A percentile compares a stretch with the other conserved stretches of the same genome.
Conservation (phyloP, 352 stramenopile species). For the Pythium periplocum region DNA sequence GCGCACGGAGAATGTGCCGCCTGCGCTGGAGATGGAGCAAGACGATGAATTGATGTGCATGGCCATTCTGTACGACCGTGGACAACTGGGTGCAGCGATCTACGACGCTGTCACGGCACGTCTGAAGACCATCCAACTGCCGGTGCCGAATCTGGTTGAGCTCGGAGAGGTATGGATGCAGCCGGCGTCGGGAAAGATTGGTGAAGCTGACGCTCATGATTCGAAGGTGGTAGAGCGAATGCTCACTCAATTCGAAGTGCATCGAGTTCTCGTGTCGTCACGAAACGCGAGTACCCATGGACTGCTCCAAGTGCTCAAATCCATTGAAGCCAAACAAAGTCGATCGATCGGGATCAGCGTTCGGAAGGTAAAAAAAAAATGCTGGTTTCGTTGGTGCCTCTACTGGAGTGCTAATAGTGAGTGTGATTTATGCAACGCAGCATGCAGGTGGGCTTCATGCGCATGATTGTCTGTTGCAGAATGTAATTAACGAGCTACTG, state of each 20-base stretch:
- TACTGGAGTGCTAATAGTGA: too few species aligned
- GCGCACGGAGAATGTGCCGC: too few species aligned
- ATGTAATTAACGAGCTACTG: too few species aligned
- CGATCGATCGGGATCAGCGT: conserved; percentile 47
- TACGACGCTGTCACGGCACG: conserved; percentile 66
- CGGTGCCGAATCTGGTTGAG: conserved; percentile 41
- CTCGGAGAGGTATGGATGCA: conserved; percentile 17
- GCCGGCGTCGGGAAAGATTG: too few species aligned
- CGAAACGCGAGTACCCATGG: conserved; percentile 58
- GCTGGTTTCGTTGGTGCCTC: background rate
- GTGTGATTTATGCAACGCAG: background rate
- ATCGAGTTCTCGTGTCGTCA: conserved; percentile 60
- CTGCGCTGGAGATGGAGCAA: conserved; percentile 4
- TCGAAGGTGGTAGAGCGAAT: conserved; percentile 49
- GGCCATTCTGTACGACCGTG: conserved; percentile 63
- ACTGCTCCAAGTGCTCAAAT: conserved; percentile 65
- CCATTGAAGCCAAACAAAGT: conserved; percentile 40
- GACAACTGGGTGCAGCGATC: conserved; percentile 62
- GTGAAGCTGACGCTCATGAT: too few species aligned
- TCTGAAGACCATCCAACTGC: conserved; percentile 57
- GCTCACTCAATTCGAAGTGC: conserved; percentile 67
- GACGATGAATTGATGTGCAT: conserved; percentile 66
- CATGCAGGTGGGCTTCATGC: conserved; percentile 13
- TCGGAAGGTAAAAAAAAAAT: conserved; percentile 40
- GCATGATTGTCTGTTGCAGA: background rate